Evolutionary conservation across 495 filamentous ascomycete species (phyloP), one percentile per base, ranked within the genome.

Genomic region (Hypoxylon fuscum): DNA sequence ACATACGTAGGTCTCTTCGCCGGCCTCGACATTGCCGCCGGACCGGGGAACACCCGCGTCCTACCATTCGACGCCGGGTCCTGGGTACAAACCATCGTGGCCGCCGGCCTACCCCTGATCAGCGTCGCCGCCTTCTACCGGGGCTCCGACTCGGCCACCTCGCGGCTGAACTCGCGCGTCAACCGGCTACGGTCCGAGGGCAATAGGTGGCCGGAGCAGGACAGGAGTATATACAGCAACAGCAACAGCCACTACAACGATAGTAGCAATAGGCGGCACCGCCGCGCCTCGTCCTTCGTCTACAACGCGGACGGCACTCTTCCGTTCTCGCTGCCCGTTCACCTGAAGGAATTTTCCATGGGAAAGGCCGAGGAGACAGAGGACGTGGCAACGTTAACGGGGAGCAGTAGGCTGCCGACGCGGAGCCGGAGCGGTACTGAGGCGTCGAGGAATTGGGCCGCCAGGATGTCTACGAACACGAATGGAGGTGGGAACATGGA

Each of bases 121-220:
- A 66, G 62, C 56, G 35, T 60, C 6, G 62, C 56, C 3, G 62
- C 62, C 7, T 51, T 51, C 56, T 66, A 66, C 46, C 62, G 55
- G 15, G 62, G 62, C 14, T 60, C 50, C 27, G 62, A 65, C 31
- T 55, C 55, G 20, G 54, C 18, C 9, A 23, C 27, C 22, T 64
- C 61, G 42, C 48, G 61, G 31, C 14, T 47, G 14, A 20, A 49
- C 31, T 47, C 44, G 21, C 23, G 44, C 2, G 11, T 47, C 1
- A 12, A 15, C 21, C 46, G 46, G 6, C n/a, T 37, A 10, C 12
- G 23, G 15, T 22, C 46, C 11, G 29, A 17, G 37, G 27, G 25
- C 4, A 3, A 7, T 17, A 5, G 35, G 35, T 38, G 35, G 35
- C 35, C 35, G n/a, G 35, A 38, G 4, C 12, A 38, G 4, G 35